Base-by-base conservation (phyloP, 179 eudicot species). In the Silene noctiflora region DNA sequence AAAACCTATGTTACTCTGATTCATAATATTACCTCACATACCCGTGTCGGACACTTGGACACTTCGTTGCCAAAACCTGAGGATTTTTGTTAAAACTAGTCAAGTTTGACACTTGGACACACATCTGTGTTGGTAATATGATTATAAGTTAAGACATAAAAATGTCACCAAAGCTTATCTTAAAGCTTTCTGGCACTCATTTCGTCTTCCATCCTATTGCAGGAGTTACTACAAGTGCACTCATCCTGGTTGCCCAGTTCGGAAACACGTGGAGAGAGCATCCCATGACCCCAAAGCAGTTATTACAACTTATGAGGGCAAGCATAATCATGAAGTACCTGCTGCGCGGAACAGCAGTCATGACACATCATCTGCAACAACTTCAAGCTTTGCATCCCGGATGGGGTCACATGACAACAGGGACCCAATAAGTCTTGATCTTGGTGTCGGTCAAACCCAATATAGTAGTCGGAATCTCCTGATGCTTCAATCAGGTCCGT, bases 211-310 rank as follows among this genome's bases (percentile, higher is more conserved):
- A 61, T 58, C 35, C 31, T 62, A 67, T 46, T 84, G 75, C 85
- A 92, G 97, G 95, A 92, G 97, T 75, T 92, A 92, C 60, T 92
- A 92, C 87, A 92, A 91, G 84, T 92, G 97, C 86, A 91, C 97
- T 48, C 83, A 86, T 69, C 87, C 87, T 16, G 94, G 96, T 79
- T 92, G 97, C 82, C 91, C 96, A 0, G 96, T 92, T 61, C 84
- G 96, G 77, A 92, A 92, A 78, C 97, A 91, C 12, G 97, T 91
- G 76, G 97, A 91, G 78, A 88, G 97, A 83, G 94, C 97, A 73
- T 90, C 94, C 33, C 94, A 90, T 66, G 97, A 91, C 77, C 97
- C 90, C 0, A 91, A 88, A 86, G 91, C 94, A 63, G 97, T 91
- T 27, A 90, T 91, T 78, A 91, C 97, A 6, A 90, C 97, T 8